These are phyloP conservation scores for Picochlorum sp. DNA, from an alignment of 139 green algal species.

Conservation along the genomic window DNA sequence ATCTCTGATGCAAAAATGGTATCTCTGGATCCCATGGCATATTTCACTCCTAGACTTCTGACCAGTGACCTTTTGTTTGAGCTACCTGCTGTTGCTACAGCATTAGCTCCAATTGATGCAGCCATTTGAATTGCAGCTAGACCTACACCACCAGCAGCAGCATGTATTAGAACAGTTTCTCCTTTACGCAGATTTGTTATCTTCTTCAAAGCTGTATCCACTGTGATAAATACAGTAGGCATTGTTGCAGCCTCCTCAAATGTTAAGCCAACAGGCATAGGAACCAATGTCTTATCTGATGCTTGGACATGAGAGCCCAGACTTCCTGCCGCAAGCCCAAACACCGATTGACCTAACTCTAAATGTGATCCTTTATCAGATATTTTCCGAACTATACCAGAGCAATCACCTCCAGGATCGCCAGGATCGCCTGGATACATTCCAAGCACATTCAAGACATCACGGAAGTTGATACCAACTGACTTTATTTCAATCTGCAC, in stretches of 20 bases:
- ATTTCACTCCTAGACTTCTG: conserved; percentile 26
- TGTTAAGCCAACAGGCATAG: conserved; percentile 37
- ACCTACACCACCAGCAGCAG: conserved; percentile 67
- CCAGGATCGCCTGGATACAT: conserved; percentile 51
- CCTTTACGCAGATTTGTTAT: conserved; percentile 8
- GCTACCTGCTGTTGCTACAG: conserved; percentile 42
- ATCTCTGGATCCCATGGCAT: conserved; percentile 44
- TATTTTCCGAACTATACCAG: conserved; percentile 31
- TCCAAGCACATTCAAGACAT: conserved; percentile 53
- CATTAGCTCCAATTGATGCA: conserved; percentile 13
- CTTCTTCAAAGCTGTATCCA: conserved; percentile 30
- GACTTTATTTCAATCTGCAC: conserved; percentile 28
- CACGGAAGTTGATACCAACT: conserved; percentile 50
- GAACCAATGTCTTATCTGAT: conserved; percentile 42
- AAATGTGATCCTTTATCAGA: background rate
- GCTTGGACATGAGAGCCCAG: conserved; percentile 57
- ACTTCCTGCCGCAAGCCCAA: conserved; percentile 63
- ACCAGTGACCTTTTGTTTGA: conserved; percentile 47
- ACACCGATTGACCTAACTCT: conserved; percentile 31
- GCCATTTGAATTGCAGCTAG: conserved; percentile 58
- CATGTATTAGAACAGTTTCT: conserved; percentile 56
- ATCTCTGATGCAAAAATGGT: conserved; percentile 47
- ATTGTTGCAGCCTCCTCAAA: conserved; percentile 64
- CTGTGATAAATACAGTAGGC: conserved; percentile 76
- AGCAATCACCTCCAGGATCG: conserved; percentile 37